Evolutionary conservation across 2,329 filamentous ascomycete species (phyloP).

Genomic region (Grosmannia clavigera): DNA sequence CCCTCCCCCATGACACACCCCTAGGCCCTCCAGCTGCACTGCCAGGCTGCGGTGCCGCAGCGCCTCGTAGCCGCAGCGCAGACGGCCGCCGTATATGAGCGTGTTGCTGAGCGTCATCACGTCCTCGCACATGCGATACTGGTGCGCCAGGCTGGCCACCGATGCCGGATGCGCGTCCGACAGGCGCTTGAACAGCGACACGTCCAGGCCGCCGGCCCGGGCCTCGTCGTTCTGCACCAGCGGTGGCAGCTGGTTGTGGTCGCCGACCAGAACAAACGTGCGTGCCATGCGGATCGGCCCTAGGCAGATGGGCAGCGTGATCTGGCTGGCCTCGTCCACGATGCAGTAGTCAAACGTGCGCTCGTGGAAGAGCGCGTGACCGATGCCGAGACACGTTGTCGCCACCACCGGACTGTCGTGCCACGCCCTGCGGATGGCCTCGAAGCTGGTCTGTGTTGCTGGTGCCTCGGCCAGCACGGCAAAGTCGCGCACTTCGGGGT

Average conservation of each 20-base stretch:
- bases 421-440: constrained; percentile 74
- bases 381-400: constrained; percentile 87
- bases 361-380: constrained; percentile 76
- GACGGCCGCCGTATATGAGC: constrained; percentile 79
- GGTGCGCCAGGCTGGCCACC: constrained; percentile 84
- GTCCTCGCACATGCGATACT: constrained; percentile 97
- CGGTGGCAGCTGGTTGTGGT: constrained; percentile 91
- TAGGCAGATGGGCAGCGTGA: constrained; percentile 87
- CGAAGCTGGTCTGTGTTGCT: constrained; percentile 61
- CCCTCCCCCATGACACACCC: no score
- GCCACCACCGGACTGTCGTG: constrained; percentile 81
- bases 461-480: constrained; percentile 74
- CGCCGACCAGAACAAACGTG: constrained; percentile 89
- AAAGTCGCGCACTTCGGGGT: constrained; percentile 78
- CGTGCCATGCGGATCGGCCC: constrained; percentile 87
- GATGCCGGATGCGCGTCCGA: constrained; percentile 79
- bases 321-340: constrained; percentile 94
- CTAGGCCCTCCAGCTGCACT: constrained; percentile 23
- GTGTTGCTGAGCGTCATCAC: constrained; percentile 90
- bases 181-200: constrained; percentile 86
- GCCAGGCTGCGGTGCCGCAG: constrained; percentile 58
- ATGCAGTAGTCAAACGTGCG: constrained; percentile 96
- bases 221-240: constrained; percentile 89
- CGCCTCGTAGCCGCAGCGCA: constrained; percentile 75
- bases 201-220: constrained; percentile 71